Evolutionary conservation across 257 asterid species (phyloP).

Genomic region (Apocynum venetum): DNA sequence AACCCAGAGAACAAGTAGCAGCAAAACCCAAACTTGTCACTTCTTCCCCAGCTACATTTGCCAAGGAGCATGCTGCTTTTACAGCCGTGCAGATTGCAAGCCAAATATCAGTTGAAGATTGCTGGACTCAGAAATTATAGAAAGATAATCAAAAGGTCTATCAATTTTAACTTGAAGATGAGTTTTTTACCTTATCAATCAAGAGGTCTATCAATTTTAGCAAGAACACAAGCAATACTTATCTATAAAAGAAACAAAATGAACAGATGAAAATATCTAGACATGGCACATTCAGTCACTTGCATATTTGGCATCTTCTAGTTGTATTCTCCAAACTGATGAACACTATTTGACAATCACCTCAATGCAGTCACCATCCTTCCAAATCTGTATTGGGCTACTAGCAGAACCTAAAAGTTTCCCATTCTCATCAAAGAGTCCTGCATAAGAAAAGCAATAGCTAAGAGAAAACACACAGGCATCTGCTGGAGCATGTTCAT

Average conservation of each 20-base stretch:
- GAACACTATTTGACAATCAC: constrained; percentile 28
- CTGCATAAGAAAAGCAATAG: constrained; percentile 37
- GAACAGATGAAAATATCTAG: not conserved
- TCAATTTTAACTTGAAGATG: not conserved
- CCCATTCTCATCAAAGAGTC: constrained; percentile 68
- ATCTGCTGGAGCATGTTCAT: not conserved
- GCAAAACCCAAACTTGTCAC: constrained; percentile 92
- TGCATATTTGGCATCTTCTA: not conserved
- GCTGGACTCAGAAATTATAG: constrained; percentile 40
- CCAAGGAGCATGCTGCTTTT: constrained; percentile 67
- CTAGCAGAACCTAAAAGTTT: constrained; percentile 70
- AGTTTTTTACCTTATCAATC: not conserved
- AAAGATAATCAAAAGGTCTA: constrained; percentile 6
- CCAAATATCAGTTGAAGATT: constrained; percentile 99
- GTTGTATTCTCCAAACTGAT: not conserved
- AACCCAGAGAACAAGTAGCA: constrained; percentile 97
- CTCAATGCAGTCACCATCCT: constrained; percentile 91
- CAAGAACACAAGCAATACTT: not conserved
- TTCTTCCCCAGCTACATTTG: constrained; percentile 68
- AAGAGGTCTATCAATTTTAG: not conserved
- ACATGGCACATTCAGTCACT: not conserved
- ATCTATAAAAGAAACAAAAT: not conserved
- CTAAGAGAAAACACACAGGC: not conserved
- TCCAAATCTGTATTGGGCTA: constrained; percentile 98
- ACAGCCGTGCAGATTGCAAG: constrained; percentile 97